A percentile compares a stretch with the other conserved stretches of the same genome.
phyloP scores from a whole-genome alignment of 2,329 filamentous ascomycete species.

The Trichoderma arundinaceum region DNA sequence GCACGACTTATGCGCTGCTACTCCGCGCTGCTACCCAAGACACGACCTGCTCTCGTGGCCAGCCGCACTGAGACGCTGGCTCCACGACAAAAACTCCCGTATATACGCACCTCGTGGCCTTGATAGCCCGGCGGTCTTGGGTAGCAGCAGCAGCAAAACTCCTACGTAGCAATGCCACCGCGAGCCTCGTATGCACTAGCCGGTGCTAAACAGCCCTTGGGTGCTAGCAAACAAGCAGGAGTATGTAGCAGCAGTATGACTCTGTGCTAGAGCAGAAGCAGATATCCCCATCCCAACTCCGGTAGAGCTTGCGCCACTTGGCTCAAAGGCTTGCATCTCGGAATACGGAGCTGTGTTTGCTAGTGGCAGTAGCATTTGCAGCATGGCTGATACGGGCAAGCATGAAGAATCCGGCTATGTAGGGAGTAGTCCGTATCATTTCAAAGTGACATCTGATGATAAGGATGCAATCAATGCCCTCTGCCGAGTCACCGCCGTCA shows the following conservation, averaged over 20 bases:
- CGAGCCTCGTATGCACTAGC: neutral
- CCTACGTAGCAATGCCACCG: no score
- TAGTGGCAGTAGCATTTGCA: neutral
- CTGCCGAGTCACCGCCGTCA: neutral
- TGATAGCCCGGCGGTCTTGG: no score
- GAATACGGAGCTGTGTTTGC: slow-evolving; percentile 3
- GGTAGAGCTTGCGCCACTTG: slow-evolving; percentile 6
- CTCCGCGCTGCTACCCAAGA: slow-evolving; percentile 20
- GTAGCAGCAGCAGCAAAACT: no score
- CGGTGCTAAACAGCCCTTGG: neutral
- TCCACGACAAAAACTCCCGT: no score
- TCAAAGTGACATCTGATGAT: slow-evolving; percentile 9
- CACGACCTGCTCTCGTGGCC: slow-evolving; percentile 12
- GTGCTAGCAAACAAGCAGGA: no score
- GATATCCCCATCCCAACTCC: neutral
- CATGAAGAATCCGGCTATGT: slow-evolving; percentile 2
- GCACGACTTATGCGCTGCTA: slow-evolving; percentile 18
- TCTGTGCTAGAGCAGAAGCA: neutral
- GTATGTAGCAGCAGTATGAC: no score
- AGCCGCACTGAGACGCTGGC: no score
- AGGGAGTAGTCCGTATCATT: neutral
- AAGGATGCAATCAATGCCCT: slow-evolving; percentile 16
- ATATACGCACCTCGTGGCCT: no score
- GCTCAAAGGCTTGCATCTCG: neutral
- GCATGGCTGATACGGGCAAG: neutral